Evolutionary conservation across 257 asterid species (phyloP).

Genomic region (Ilex asprella): DNA sequence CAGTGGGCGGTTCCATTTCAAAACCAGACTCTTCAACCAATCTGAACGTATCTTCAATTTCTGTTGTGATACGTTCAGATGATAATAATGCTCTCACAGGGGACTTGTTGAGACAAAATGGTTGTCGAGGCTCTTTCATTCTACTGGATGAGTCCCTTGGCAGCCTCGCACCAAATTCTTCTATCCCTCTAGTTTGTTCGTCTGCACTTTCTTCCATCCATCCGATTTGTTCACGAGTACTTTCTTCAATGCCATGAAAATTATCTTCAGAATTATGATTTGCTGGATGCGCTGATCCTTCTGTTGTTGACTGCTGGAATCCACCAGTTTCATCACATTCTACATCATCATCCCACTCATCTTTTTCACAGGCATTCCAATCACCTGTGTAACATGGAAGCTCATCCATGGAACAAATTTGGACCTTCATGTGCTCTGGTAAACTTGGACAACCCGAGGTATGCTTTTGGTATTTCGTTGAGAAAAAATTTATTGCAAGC

Average conservation of each 20-base stretch:
- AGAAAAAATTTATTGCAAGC: constrained; percentile 73
- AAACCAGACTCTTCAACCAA: constrained; percentile 5
- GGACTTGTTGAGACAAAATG: constrained; percentile 12
- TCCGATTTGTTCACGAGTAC: constrained; percentile 6
- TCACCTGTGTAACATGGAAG: constrained; percentile 61
- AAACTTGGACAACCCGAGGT: constrained; percentile 53
- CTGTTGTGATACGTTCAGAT: constrained; percentile 6
- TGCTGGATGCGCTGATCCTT: constrained; percentile 8
- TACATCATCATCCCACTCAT: constrained; percentile 22
- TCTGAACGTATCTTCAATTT: not conserved
- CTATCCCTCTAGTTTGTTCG: not conserved
- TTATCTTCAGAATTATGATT: constrained; percentile 5
- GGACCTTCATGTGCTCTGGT: constrained; percentile 43
- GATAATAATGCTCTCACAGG: constrained; percentile 4
- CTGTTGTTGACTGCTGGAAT: constrained; percentile 11
- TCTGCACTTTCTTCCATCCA: constrained; percentile 8
- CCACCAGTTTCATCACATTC: constrained; percentile 14
- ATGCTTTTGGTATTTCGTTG: constrained; percentile 66
- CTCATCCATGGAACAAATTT: constrained; percentile 64
- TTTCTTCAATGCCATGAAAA: constrained; percentile 12
- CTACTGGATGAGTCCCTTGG: constrained; percentile 2
- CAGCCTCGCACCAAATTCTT: not conserved
- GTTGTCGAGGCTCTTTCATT: constrained; percentile 6
- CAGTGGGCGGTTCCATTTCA: constrained; percentile 7
- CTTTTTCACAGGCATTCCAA: constrained; percentile 13